These are phyloP conservation scores for Myxozyma sirexii DNA, from an alignment of 805 yeast genomes.

Conservation along the genomic window DNA sequence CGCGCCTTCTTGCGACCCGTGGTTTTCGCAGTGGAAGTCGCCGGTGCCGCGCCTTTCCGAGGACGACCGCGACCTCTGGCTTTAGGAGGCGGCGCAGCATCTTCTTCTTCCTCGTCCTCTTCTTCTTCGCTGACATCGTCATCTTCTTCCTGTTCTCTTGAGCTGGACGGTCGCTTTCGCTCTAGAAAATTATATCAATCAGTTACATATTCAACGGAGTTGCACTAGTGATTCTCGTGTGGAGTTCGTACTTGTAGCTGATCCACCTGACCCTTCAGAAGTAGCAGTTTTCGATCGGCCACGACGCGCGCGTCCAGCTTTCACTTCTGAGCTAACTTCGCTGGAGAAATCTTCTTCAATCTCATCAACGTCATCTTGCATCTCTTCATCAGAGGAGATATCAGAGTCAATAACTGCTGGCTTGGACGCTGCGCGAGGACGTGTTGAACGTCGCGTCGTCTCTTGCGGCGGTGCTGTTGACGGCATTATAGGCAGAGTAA, in stretches of 20 bases:
- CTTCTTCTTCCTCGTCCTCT: conserved; percentile 17
- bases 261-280: neutral
- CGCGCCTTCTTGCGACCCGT: conserved; percentile 9
- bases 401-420: neutral
- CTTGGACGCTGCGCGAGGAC: neutral
- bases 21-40: neutral
- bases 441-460: conserved; percentile 6
- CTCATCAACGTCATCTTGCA: neutral
- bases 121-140: conserved; percentile 13
- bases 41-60: neutral
- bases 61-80: conserved; percentile 14
- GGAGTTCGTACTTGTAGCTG: neutral
- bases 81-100: neutral
- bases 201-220: neutral
- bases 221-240: no score
- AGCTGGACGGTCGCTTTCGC: neutral
- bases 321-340: neutral
- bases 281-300: neutral
- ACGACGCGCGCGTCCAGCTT: neutral
- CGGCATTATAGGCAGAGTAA: neutral
- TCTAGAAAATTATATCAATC: neutral
- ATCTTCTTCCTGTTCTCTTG: neutral
- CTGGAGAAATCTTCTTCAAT: neutral
- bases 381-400: conserved; percentile 3
- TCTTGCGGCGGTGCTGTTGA: neutral